Percentiles rank a stretch among this genome's conserved stretches.
These are phyloP conservation scores for Linum tenue DNA, from an alignment of 345 rosid species.

Conservation along the genomic window DNA sequence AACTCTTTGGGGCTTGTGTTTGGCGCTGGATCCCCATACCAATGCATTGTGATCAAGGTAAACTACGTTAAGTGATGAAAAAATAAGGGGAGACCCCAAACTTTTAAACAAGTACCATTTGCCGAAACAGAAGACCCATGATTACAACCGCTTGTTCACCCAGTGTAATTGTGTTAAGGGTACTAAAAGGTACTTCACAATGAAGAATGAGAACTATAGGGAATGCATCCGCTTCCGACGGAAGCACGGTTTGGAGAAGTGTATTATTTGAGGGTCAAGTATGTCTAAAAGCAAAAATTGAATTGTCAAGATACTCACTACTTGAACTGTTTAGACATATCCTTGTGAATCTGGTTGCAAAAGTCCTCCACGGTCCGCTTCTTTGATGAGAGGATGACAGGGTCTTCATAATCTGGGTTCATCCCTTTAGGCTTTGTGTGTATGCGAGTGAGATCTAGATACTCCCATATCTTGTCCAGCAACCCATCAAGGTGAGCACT, in stretches of 20 bases:
- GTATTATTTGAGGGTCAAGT: no score
- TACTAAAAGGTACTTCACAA: no score
- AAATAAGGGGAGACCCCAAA: no score
- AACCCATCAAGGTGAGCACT: conserved; percentile 94
- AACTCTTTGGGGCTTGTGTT: conserved; percentile 98
- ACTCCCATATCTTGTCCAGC: conserved; percentile 87
- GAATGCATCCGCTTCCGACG: no score
- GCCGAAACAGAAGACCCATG: no score
- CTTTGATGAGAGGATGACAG: conserved; percentile 81
- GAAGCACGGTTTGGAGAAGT: no score
- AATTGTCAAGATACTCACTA: conserved; percentile 67
- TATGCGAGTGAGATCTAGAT: conserved; percentile 74
- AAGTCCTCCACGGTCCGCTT: conserved; percentile 87
- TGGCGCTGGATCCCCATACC: conserved; percentile 94
- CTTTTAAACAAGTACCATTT: no score
- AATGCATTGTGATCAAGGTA: conserved; percentile 43
- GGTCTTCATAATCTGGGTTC: conserved; percentile 97
- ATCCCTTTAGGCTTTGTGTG: conserved; percentile 91
- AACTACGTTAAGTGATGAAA: no score
- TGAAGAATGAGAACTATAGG: no score
- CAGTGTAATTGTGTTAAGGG: no score
- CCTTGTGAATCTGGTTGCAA: conserved; percentile 78
- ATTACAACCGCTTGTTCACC: no score
- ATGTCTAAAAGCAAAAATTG: background rate
- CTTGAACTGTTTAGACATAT: conserved; percentile 82